Percentiles rank a stretch among this genome's conserved stretches.
Conservation (phyloP, 2,329 filamentous ascomycete species). For the Paecilomyces sp. region DNA sequence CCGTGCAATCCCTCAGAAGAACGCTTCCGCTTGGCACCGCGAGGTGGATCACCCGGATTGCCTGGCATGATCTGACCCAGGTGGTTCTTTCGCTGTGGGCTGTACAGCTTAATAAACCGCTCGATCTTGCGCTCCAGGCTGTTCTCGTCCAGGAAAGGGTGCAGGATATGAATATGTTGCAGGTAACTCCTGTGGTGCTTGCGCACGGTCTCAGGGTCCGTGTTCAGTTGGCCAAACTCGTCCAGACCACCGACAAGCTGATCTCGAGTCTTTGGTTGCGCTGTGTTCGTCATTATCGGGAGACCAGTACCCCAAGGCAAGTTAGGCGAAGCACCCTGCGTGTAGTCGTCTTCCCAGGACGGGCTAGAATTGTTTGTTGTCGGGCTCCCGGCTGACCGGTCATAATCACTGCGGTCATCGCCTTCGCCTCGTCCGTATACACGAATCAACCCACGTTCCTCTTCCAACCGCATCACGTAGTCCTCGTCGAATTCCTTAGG, state of each 20-base stretch:
- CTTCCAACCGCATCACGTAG: slow-evolving; percentile 71
- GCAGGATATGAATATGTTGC: slow-evolving; percentile 54
- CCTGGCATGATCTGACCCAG: slow-evolving; percentile 1
- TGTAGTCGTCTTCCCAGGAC: slow-evolving; percentile 18
- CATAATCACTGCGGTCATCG: slow-evolving; percentile 49
- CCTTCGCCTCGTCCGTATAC: slow-evolving; percentile 76
- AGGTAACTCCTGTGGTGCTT: slow-evolving; percentile 50
- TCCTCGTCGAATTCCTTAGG: slow-evolving; percentile 52
- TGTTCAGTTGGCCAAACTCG: slow-evolving; percentile 43
- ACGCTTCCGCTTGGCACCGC: slow-evolving; percentile 31
- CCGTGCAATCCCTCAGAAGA: slow-evolving; percentile 24
- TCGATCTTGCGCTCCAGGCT: slow-evolving; percentile 48
- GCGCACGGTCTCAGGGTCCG: slow-evolving; percentile 45
- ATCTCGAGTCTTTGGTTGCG: slow-evolving; percentile 14
- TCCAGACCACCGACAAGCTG: slow-evolving; percentile 44
- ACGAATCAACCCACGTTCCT: slow-evolving; percentile 64
- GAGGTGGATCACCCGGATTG: slow-evolving; percentile 18
- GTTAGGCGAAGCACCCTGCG: slow-evolving; percentile 37
- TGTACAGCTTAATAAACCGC: slow-evolving; percentile 44
- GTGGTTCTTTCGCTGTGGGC: slow-evolving; percentile 18
- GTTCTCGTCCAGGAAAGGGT: slow-evolving; percentile 55
- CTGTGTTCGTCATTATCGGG: slow-evolving; percentile 16
- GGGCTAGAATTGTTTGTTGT: slow-evolving; percentile 16
- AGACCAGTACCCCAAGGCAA: slow-evolving; percentile 47
- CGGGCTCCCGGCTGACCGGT: slow-evolving; percentile 25